Percentiles rank a stretch among this genome's conserved stretches.
Conservation (phyloP, 2,329 filamentous ascomycete species). For the Tothia fuscella region DNA sequence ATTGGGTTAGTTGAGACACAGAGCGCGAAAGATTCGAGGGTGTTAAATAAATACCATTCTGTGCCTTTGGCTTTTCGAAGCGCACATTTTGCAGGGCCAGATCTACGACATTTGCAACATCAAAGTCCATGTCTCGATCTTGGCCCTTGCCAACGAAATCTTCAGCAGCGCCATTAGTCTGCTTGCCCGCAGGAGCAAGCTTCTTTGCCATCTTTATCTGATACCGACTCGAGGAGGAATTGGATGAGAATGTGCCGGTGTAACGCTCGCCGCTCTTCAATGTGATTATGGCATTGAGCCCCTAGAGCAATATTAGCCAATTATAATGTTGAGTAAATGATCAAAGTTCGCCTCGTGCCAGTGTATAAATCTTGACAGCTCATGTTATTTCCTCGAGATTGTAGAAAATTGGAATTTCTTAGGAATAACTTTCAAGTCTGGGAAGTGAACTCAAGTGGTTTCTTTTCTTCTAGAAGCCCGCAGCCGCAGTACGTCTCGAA, state of each 20-base stretch:
- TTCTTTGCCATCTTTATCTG: slow-evolving; percentile 55
- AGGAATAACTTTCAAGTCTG: too few species aligned
- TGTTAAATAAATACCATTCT: slow-evolving; percentile 42
- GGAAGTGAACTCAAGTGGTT: too few species aligned
- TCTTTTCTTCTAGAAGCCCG: too few species aligned
- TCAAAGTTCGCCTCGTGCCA: too few species aligned
- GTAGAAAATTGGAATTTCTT: too few species aligned
- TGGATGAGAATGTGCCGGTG: slow-evolving; percentile 48
- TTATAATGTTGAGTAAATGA: slow-evolving; percentile 52
- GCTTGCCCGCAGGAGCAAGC: slow-evolving; percentile 27
- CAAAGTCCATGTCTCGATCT: slow-evolving; percentile 46
- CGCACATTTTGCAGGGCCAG: slow-evolving; percentile 42
- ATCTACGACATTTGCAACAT: slow-evolving; percentile 48
- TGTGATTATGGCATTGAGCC: slow-evolving; percentile 42
- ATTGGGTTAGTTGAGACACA: slow-evolving; percentile 5
- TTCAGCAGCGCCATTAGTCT: slow-evolving; percentile 34
- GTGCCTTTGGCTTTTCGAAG: slow-evolving; percentile 39
- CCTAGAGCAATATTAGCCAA: slow-evolving; percentile 46
- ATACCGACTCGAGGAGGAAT: slow-evolving; percentile 40
- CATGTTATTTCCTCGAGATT: too few species aligned
- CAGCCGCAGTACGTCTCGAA: too few species aligned
- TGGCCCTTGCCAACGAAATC: slow-evolving; percentile 34
- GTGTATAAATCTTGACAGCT: too few species aligned
- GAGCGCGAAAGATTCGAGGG: slow-evolving; percentile 7
- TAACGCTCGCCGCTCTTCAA: slow-evolving; percentile 50